Evolutionary conservation across 2,329 filamentous ascomycete genomes (phyloP).

Genomic region (Colletotrichum horii): DNA sequence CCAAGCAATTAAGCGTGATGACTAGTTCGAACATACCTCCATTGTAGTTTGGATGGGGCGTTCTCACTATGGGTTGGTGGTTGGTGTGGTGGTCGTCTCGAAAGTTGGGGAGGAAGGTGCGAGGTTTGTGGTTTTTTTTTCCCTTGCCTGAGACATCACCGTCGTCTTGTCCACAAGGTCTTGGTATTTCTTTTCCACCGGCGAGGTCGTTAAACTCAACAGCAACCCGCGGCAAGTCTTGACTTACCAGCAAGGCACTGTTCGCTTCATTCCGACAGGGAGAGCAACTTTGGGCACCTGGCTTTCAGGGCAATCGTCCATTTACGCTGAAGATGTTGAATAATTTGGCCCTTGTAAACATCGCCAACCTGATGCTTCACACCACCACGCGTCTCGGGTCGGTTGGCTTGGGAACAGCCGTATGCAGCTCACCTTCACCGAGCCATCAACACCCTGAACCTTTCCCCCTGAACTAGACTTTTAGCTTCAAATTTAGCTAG

Average conservation of each 20-base stretch:
- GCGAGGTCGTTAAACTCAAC: neutral
- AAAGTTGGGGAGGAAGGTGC: neutral
- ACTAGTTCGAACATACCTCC: neutral
- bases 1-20: neutral
- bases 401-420: neutral
- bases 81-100: neutral
- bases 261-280: neutral
- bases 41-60: neutral
- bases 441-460: neutral
- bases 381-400: neutral
- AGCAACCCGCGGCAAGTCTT: neutral
- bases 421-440: neutral
- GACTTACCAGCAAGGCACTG: neutral
- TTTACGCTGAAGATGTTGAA: neutral
- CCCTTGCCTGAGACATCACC: neutral
- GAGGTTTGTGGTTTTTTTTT: neutral
- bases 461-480: neutral
- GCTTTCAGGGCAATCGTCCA: neutral
- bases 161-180: neutral
- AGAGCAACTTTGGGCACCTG: neutral
- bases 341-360: too few species aligned
- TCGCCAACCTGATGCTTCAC: neutral
- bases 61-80: neutral
- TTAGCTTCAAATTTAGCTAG: neutral
- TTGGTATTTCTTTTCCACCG: neutral